These are phyloP conservation scores for Cornus kousa DNA, from an alignment of 148 eudicot genomes.

Conservation along the genomic window DNA sequence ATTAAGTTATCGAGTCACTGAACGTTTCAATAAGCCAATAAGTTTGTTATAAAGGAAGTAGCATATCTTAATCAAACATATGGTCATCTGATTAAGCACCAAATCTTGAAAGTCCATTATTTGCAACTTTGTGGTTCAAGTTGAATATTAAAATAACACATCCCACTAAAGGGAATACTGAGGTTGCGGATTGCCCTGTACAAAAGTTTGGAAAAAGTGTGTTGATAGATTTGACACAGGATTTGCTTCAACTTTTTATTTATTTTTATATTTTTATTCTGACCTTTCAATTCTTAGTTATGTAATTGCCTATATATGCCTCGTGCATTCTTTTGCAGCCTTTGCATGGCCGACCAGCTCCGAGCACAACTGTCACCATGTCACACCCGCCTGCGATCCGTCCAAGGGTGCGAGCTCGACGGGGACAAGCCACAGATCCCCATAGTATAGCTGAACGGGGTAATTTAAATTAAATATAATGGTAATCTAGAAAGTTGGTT, in stretches of 20 bases:
- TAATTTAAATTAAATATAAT: slow-evolving; percentile 14
- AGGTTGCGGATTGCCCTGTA: neutral
- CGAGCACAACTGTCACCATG: slow-evolving; percentile 33
- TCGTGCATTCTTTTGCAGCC: slow-evolving; percentile 22
- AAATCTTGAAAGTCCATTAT: neutral
- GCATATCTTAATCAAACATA: neutral
- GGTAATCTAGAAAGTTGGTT: neutral
- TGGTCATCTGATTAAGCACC: neutral
- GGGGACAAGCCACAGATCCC: slow-evolving; percentile 68
- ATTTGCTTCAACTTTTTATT: neutral
- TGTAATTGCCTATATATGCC: neutral
- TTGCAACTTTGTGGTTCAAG: neutral
- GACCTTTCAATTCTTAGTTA: neutral
- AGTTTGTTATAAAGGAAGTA: neutral
- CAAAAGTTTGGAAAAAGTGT: neutral
- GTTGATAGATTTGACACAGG: neutral
- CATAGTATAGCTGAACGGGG: slow-evolving; percentile 65
- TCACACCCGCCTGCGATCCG: slow-evolving; percentile 53
- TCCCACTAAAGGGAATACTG: neutral
- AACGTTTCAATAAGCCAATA: neutral
- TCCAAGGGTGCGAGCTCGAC: slow-evolving; percentile 55
- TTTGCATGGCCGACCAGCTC: slow-evolving; percentile 42
- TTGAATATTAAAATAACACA: neutral
- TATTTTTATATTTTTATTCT: neutral
- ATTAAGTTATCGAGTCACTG: neutral